Conservation (phyloP, 805 yeast genomes). For the Nakazawaea ambrosiae region DNA sequence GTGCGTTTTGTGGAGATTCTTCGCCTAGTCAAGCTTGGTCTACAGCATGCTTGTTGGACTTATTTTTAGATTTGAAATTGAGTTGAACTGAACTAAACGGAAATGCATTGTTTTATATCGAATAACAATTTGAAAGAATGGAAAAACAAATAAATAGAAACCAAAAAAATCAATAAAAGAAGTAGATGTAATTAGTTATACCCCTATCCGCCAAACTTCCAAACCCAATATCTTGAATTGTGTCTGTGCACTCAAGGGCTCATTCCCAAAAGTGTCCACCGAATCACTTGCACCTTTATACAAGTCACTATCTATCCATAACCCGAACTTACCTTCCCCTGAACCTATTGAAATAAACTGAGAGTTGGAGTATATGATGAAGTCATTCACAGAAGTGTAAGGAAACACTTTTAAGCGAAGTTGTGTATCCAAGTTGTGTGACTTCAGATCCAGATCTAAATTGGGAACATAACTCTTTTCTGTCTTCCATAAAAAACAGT, state of each 20-base stretch:
- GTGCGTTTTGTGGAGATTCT: slow-evolving; percentile 74
- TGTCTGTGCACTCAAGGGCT: slow-evolving; percentile 48
- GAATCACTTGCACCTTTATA: slow-evolving; percentile 70
- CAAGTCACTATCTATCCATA: slow-evolving; percentile 77
- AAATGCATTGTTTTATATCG: too few relatives aligned
- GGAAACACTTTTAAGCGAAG: slow-evolving; percentile 73
- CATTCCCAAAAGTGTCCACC: slow-evolving; percentile 88
- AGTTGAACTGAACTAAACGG: neutral
- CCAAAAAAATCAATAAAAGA: too few relatives aligned
- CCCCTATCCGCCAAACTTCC: slow-evolving; percentile 79
- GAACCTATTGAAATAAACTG: slow-evolving; percentile 81
- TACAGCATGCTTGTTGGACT: slow-evolving; percentile 74
- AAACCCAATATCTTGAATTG: slow-evolving; percentile 71
- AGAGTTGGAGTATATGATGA: slow-evolving; percentile 73
- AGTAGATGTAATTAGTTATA: slow-evolving; percentile 12
- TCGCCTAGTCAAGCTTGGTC: slow-evolving; percentile 99
- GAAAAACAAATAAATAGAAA: too few relatives aligned
- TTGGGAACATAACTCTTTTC: slow-evolving; percentile 34
- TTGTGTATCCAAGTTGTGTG: slow-evolving; percentile 16
- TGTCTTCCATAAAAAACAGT: slow-evolving; percentile 87
- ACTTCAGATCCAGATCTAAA: slow-evolving; percentile 12
- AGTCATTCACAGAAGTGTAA: slow-evolving; percentile 84
- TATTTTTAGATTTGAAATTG: slow-evolving; percentile 50
- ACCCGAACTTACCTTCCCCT: slow-evolving; percentile 87
- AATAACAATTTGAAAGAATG: too few relatives aligned